A percentile compares a stretch with the other conserved stretches of the same genome.
phyloP scores from a whole-genome alignment of 306 rosid species.

The Carpinus viminea region DNA sequence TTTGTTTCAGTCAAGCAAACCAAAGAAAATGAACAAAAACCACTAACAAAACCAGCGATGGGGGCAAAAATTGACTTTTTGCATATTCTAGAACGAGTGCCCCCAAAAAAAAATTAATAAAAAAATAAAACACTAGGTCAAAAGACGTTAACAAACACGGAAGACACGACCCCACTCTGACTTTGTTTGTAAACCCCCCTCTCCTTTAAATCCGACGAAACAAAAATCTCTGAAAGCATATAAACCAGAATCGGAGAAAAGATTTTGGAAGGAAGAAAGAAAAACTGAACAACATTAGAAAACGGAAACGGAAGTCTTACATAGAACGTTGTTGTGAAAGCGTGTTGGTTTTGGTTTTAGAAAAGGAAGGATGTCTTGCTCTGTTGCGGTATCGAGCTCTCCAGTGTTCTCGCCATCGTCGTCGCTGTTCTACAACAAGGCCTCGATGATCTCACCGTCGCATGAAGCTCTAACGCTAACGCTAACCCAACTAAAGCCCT shows the following conservation, averaged over 20 bases:
- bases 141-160: slow-evolving; percentile 22
- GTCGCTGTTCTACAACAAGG: slow-evolving; percentile 54
- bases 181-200: not conserved
- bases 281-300: not conserved
- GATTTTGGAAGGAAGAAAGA: not conserved
- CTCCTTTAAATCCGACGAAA: not conserved
- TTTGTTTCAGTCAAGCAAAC: too few species aligned
- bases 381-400: slow-evolving; percentile 71
- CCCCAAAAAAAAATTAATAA: not conserved
- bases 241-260: not conserved
- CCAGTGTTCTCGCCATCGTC: slow-evolving; percentile 81
- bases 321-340: not conserved
- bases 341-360: not conserved
- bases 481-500: slow-evolving; percentile 52
- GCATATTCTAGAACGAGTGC: not conserved
- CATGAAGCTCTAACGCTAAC: slow-evolving; percentile 48
- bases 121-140: not conserved
- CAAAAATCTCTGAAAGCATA: not conserved
- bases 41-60: too few species aligned
- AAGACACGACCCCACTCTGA: slow-evolving; percentile 8
- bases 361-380: slow-evolving; percentile 59
- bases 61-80: slow-evolving; percentile 22
- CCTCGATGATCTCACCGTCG: slow-evolving; percentile 50
- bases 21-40: not conserved
- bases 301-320: not conserved